phyloP scores from a whole-genome alignment of 805 yeast genomes.

The Cephaloascus fragrans region DNA sequence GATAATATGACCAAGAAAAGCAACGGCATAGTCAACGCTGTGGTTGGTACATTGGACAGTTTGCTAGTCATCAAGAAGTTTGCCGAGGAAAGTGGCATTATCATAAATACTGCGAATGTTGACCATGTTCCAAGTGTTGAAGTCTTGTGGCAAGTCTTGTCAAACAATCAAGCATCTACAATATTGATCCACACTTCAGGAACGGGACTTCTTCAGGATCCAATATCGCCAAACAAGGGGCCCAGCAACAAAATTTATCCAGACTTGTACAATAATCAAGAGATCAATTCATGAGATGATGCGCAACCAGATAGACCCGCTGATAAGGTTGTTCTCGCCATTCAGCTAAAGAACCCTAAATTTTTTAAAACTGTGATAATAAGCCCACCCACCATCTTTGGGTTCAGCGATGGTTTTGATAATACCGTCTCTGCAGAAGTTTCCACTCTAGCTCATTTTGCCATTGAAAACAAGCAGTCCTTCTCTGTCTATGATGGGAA shows the following conservation, averaged over 20 bases:
- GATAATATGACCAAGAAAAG: slow-evolving; percentile 6
- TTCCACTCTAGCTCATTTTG: slow-evolving; percentile 13
- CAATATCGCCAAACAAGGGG: slow-evolving; percentile 7
- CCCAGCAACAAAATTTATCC: slow-evolving; percentile 10
- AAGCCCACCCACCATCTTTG: slow-evolving; percentile 24
- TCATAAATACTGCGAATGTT: slow-evolving; percentile 20
- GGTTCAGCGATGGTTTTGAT: slow-evolving; percentile 19
- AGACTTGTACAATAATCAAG: slow-evolving; percentile 14
- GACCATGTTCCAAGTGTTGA: slow-evolving; percentile 15
- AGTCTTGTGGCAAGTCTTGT: slow-evolving; percentile 11
- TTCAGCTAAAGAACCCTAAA: slow-evolving; percentile 17
- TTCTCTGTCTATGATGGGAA: slow-evolving; percentile 19
- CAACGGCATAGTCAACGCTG: slow-evolving; percentile 9
- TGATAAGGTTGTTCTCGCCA: slow-evolving; percentile 16
- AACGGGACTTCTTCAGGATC: slow-evolving; percentile 14
- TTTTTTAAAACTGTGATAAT: slow-evolving; percentile 17
- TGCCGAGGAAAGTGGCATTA: slow-evolving; percentile 14
- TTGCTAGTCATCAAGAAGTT: slow-evolving; percentile 8
- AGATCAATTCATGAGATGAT: slow-evolving; percentile 13
- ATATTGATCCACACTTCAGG: slow-evolving; percentile 26
- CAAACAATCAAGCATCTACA: slow-evolving; percentile 10
- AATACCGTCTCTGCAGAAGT: slow-evolving; percentile 17
- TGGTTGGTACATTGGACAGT: slow-evolving; percentile 14
- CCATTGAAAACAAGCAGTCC: slow-evolving; percentile 10
- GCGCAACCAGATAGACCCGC: slow-evolving; percentile 21